Evolutionary conservation across 2,329 filamentous ascomycete species (phyloP), one percentile per base, ranked within the genome.

Genomic region (Xylariaceae sp.): DNA sequence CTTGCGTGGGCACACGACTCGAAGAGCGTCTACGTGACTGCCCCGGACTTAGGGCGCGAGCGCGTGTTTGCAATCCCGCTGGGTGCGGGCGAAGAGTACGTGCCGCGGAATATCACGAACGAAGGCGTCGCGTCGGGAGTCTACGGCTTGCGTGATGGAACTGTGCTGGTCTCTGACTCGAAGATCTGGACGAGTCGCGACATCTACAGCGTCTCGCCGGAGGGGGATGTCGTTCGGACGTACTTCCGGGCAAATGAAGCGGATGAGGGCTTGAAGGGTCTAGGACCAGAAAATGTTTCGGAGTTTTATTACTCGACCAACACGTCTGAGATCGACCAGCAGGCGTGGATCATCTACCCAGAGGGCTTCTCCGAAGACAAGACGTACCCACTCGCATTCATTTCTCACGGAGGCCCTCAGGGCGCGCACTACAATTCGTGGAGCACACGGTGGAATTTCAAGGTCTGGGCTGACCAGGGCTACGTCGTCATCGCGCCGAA

Each of bases 401-500:
- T 81, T 56, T 73, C 79, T 7, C 79, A 81, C 55, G 79, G 79
- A 32, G 78, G 78, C 0, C 79, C 79, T 0, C 78, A 80, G 59
- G 74, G 76, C 27, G 74, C 76, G 2, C 78, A 77, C 70, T 75
- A 71, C 56, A 77, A 80, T 60, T 71, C 72, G 40, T 80, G 77
- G 77, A 76, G 72, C 48, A 80, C 76, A 3, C 69, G 77, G 4
- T 80, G 77, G 78, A 80, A 80, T 61, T 76, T 76, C 19, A 76
- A 76, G 35, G 71, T 79, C 45, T 81, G 79, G 66, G 79, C 79
- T 5, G 78, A 80, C 58, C 79, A 81, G 61, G 78, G 79, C 44
- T 81, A 81, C 60, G 73, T 81, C 32, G 79, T 80, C 3, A 71
- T 81, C 44, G 72, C 75, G 5, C 79, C 79, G 6, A 80, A 81